A percentile compares a stretch with the other conserved stretches of the same genome.
Evolutionary conservation across 805 yeast genomes (phyloP).

Genomic region (Candida tammaniensis): DNA sequence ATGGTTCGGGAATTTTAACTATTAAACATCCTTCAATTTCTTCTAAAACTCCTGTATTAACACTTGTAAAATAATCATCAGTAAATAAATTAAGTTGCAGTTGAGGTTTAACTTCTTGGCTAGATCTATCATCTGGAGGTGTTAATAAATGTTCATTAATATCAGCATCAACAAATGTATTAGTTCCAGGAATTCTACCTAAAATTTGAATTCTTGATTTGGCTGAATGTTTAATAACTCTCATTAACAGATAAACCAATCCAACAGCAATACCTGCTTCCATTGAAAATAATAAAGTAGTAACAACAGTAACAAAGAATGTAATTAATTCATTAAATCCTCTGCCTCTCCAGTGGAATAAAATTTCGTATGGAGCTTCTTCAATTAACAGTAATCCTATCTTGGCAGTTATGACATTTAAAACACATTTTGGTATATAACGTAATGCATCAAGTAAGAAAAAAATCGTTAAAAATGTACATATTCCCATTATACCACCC

Average conservation of each 20-base stretch:
- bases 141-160: slow-evolving; percentile 13
- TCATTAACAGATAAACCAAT: slow-evolving; percentile 69
- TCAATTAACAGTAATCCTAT: slow-evolving; percentile 66
- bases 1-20: slow-evolving; percentile 42
- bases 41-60: slow-evolving; percentile 36
- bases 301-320: slow-evolving; percentile 36
- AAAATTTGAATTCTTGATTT: slow-evolving; percentile 43
- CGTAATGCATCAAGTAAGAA: slow-evolving; percentile 62
- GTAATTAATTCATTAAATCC: slow-evolving; percentile 75
- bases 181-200: slow-evolving; percentile 42
- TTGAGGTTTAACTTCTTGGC: not conserved
- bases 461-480: slow-evolving; percentile 63
- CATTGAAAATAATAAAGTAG: slow-evolving; percentile 55
- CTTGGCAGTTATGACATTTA: slow-evolving; percentile 74
- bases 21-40: slow-evolving; percentile 45
- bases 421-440: slow-evolving; percentile 73
- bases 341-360: slow-evolving; percentile 65
- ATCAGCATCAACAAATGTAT: slow-evolving; percentile 42
- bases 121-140: not conserved
- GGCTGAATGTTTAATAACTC: slow-evolving; percentile 53
- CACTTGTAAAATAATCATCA: slow-evolving; percentile 32
- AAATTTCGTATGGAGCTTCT: slow-evolving; percentile 78
- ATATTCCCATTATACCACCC: slow-evolving; percentile 79
- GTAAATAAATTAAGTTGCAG: slow-evolving; percentile 31
- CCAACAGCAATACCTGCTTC: slow-evolving; percentile 93